Percentiles rank a stretch among this genome's conserved stretches.
Conservation (phyloP, 1,284 basidiomycete genomes). For the Inonotus hispidus region DNA sequence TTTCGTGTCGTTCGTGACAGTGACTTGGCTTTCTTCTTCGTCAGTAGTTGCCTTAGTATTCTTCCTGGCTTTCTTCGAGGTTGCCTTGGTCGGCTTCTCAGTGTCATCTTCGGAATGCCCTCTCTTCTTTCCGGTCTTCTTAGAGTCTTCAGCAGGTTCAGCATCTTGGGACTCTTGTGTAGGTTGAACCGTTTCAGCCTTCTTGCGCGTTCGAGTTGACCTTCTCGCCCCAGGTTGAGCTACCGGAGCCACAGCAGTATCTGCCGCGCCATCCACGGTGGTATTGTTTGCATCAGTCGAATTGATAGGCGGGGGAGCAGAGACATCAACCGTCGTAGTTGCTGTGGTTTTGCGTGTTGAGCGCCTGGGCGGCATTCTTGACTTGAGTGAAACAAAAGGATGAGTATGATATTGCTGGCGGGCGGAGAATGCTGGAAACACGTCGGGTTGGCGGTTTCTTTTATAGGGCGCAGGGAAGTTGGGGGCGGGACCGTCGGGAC, state of each 20-base stretch:
- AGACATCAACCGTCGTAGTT: not conserved
- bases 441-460: not conserved
- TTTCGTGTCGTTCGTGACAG: conserved; percentile 10
- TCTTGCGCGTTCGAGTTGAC: not conserved
- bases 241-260: not conserved
- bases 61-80: conserved; percentile 35
- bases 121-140: conserved; percentile 12
- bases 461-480: conserved; percentile 3
- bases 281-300: not conserved
- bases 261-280: not conserved
- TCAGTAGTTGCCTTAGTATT: conserved; percentile 2
- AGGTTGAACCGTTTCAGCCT: not conserved
- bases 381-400: not conserved
- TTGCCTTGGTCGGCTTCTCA: conserved; percentile 24
- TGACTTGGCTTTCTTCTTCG: conserved; percentile 19
- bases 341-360: conserved; percentile 9
- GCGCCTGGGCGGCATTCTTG: conserved; percentile 12
- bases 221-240: not conserved
- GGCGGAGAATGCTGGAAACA: not conserved
- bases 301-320: not conserved
- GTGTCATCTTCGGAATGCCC: conserved; percentile 23
- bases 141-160: not conserved
- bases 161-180: not conserved
- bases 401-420: not conserved
- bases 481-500: conserved; percentile 1